A percentile compares a stretch with the other conserved stretches of the same genome.
Evolutionary conservation across 139 green algal genomes (phyloP).

Genomic region (Dunaliella primolecta): DNA sequence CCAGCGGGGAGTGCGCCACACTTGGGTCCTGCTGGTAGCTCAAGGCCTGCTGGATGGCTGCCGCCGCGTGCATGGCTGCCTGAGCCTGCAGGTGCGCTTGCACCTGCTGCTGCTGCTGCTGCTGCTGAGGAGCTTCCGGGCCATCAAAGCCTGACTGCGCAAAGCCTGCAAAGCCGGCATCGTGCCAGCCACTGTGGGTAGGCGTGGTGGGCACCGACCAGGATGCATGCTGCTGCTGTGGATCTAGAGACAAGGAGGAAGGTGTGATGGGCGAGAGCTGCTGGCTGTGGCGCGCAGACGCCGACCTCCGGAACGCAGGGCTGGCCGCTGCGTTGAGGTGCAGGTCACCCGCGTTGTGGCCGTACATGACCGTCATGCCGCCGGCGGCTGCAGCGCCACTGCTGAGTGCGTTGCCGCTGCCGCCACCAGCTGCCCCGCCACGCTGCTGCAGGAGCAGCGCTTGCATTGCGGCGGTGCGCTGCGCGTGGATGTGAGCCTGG

Average conservation of each 20-base stretch:
- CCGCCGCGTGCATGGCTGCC: neutral
- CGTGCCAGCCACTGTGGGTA: neutral
- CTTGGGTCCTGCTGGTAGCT: neutral
- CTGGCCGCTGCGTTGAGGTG: neutral
- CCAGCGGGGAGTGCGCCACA: neutral
- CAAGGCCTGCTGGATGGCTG: neutral
- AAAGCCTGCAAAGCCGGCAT: constrained; percentile 1
- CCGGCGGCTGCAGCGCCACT: neutral
- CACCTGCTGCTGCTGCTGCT: constrained; percentile 19
- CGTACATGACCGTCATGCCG: constrained; percentile 1
- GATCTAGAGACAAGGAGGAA: neutral
- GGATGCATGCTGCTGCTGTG: neutral
- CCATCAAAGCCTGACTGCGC: neutral
- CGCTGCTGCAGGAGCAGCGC: neutral
- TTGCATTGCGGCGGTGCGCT: neutral
- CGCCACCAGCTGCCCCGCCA: too few relatives aligned
- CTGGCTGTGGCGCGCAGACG: neutral
- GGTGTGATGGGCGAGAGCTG: neutral
- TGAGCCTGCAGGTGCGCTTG: constrained; percentile 8
- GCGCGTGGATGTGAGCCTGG: neutral
- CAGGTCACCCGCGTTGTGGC: neutral
- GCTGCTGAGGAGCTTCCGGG: neutral
- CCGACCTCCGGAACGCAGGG: neutral
- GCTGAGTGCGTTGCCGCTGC: too few relatives aligned
- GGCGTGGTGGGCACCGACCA: neutral